Evolutionary conservation across 768 basidiomycete genomes (phyloP), one percentile per base, ranked within the genome.

Genomic region (Suillus plorans): DNA sequence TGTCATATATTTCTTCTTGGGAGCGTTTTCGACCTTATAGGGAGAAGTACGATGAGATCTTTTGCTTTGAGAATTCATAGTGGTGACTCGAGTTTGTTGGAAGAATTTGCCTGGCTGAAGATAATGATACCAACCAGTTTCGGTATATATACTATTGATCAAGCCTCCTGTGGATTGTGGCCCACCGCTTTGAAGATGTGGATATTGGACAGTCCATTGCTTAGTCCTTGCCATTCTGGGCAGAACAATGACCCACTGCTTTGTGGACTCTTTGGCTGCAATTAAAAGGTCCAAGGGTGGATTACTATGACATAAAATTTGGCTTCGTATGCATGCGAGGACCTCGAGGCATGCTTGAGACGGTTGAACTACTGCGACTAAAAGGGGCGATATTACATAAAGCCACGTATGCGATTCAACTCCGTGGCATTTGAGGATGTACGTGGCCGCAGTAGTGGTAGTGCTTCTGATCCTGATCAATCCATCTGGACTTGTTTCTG

Each of bases 1-100:
- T 25, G 61, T 55, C 53, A 62, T 62, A 31, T 55, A 22, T 62
- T 22, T 22, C 61, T 34, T 36, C 45, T 56, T 55, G 18, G 34
- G 55, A 25, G 50, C 13, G 12, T 55, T 42, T 44, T 59, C 39
- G 3, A 59, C 16, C 6, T 59, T 1, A 7, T 28, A 25, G 12
- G 25, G 41, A 59, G 41, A 42, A 59, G 58, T 18, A 18, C 39
- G 25, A 18, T 20, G 39, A 20, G 28, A 59, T 18, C 18, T 41
- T 41, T 12, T 28, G 4, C 39, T 59, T 25, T 28, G 25, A 25
- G 57, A 41, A 41, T 10, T 14, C 25, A 28, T 59, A 18, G 25
- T 41, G 42, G 20, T 12, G 58, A 59, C 39, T 42, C 28, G 39
- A 28, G 39, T 18, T 59, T 28, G 39, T 59, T 28, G 41, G 37